Conservation (phyloP, 169 alveolate species). For the Cryptosporidium parvum region DNA sequence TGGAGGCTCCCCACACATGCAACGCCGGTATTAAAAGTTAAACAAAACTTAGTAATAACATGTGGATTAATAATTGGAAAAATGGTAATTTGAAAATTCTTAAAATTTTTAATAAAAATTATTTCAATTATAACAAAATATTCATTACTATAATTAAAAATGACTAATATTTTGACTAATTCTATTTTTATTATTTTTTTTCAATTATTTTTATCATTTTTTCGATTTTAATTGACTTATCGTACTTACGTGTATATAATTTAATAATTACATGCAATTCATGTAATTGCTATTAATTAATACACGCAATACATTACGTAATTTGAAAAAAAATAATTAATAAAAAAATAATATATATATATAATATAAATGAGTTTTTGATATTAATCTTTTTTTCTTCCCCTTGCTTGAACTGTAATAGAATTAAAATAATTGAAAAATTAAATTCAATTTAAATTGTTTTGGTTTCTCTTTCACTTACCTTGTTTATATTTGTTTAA, state of each 20-base stretch:
- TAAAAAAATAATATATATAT: neutral
- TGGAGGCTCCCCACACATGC: conserved; percentile 31
- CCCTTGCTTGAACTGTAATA: conserved; percentile 45
- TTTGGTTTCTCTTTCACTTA: neutral
- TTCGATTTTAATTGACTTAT: neutral
- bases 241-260: conserved; percentile 5
- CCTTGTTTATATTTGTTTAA: conserved; percentile 59
- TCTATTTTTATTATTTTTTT: neutral
- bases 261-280: conserved; percentile 7
- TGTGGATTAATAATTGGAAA: no score
- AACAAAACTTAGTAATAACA: neutral
- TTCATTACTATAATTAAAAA: neutral
- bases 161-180: neutral
- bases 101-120: no score
- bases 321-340: neutral
- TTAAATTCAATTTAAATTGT: neutral
- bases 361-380: no score
- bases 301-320: conserved; percentile 8
- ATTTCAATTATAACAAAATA: no score
- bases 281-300: neutral
- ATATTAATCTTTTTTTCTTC: conserved; percentile 64
- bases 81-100: neutral
- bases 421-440: neutral
- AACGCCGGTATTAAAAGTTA: conserved; percentile 11
- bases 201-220: neutral